These are phyloP conservation scores for Pseudocercospora cruenta DNA, from an alignment of 2,329 filamentous ascomycete species.

Conservation along the genomic window DNA sequence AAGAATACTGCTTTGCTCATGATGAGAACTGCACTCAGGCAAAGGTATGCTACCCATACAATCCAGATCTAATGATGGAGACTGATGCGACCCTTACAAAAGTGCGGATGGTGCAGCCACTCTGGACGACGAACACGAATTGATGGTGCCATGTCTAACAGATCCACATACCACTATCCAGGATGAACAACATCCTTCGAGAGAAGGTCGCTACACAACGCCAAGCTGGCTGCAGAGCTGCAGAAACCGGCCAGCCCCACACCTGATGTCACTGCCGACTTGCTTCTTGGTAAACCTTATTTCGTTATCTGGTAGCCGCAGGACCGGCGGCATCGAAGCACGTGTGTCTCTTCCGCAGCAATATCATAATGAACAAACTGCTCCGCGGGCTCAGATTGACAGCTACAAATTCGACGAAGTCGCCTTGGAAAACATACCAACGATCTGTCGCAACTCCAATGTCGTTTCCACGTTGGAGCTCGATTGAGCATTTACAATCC, in stretches of 20 bases:
- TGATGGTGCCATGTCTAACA: slow-evolving; percentile 4
- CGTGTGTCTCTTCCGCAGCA: not conserved
- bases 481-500: slow-evolving; percentile 26
- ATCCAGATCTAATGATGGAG: slow-evolving; percentile 8
- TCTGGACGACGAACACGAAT: slow-evolving; percentile 40
- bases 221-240: not conserved
- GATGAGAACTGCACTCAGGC: slow-evolving; percentile 78
- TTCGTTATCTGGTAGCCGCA: slow-evolving; percentile 3
- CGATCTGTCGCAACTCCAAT: slow-evolving; percentile 11
- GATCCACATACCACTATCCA: slow-evolving; percentile 8
- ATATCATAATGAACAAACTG: slow-evolving; percentile 7
- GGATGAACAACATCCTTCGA: not conserved
- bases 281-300: slow-evolving; percentile 2
- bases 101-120: slow-evolving; percentile 46
- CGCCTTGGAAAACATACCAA: slow-evolving; percentile 4
- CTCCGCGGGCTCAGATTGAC: not conserved
- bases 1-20: slow-evolving; percentile 81
- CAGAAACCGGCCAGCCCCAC: slow-evolving; percentile 4
- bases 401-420: slow-evolving; percentile 1
- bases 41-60: slow-evolving; percentile 39
- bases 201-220: not conserved
- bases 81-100: not conserved
- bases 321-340: slow-evolving; percentile 5
- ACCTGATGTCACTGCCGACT: slow-evolving; percentile 14
- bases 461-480: slow-evolving; percentile 13